Evolutionary conservation across 169 alveolate species (phyloP).

Genomic region (Cryptosporidium sp.): DNA sequence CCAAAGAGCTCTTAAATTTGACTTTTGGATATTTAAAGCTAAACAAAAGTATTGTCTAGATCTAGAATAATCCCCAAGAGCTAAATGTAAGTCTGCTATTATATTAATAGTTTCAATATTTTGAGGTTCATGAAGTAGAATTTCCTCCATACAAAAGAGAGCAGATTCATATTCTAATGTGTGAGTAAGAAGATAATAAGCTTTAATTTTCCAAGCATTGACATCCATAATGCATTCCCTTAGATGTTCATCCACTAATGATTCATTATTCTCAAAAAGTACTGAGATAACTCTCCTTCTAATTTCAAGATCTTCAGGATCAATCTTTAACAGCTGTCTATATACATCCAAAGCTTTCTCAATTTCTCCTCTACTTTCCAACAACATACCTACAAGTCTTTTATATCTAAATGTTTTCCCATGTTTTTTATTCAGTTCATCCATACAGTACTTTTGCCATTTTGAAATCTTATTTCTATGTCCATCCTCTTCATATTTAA

Average conservation of each 20-base stretch:
- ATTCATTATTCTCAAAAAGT: neutral
- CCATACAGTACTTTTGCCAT: constrained; percentile 65
- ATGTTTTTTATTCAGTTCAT: constrained; percentile 21
- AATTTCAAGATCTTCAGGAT: constrained; percentile 51
- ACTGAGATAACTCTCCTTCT: constrained; percentile 45
- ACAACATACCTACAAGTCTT: constrained; percentile 44
- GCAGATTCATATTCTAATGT: constrained; percentile 6
- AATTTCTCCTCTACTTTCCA: constrained; percentile 41
- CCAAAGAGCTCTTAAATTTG: constrained; percentile 67
- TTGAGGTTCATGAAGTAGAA: constrained; percentile 67
- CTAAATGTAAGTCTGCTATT: constrained; percentile 48
- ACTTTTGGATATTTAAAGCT: constrained; percentile 18
- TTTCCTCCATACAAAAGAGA: constrained; percentile 59
- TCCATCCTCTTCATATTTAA: neutral
- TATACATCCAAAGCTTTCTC: constrained; percentile 49
- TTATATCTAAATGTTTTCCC: constrained; percentile 15
- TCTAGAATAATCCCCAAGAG: constrained; percentile 7
- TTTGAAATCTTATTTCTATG: constrained; percentile 11
- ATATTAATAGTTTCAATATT: constrained; percentile 39
- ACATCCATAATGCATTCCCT: constrained; percentile 50
- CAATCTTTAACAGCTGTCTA: constrained; percentile 28
- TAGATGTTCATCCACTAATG: constrained; percentile 41
- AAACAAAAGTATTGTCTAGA: constrained; percentile 48
- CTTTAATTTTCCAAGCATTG: constrained; percentile 44
- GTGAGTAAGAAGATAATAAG: constrained; percentile 15